A percentile compares a stretch with the other conserved stretches of the same genome.
Evolutionary conservation across 805 yeast genomes (phyloP).

Genomic region (Cyberlindnera amylophila): DNA sequence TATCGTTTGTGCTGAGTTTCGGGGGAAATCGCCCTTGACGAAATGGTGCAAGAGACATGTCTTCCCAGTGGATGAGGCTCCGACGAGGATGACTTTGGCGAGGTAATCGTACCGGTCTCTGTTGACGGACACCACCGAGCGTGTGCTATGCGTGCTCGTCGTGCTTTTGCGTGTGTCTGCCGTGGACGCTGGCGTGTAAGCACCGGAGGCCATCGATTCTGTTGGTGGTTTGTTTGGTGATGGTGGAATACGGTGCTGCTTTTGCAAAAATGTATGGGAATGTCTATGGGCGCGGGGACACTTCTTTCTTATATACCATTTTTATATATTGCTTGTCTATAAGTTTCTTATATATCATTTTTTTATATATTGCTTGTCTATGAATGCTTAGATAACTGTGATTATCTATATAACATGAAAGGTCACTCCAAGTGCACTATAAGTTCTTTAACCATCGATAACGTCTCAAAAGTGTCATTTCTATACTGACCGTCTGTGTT

Average conservation of each 20-base stretch:
- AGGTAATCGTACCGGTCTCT: slow-evolving; percentile 31
- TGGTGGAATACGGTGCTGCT: no score
- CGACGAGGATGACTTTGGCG: slow-evolving; percentile 39
- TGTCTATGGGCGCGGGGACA: no score
- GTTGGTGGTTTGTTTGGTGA: no score
- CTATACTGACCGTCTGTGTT: slow-evolving; percentile 4
- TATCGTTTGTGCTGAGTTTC: slow-evolving; percentile 32
- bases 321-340: no score
- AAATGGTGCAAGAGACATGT: slow-evolving; percentile 39
- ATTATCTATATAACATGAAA: no score
- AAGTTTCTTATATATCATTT: no score
- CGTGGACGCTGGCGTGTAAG: background rate
- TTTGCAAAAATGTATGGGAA: no score
- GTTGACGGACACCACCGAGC: slow-evolving; percentile 4
- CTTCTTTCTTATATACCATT: no score
- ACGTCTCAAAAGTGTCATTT: slow-evolving; percentile 5
- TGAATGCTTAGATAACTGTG: no score
- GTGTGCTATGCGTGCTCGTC: background rate
- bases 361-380: no score
- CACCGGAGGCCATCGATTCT: background rate
- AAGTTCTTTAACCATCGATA: slow-evolving; percentile 14
- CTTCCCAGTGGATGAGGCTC: slow-evolving; percentile 42
- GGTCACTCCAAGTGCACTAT: slow-evolving; percentile 4
- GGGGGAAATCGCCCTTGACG: slow-evolving; percentile 24
- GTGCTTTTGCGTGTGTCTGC: background rate